A percentile compares a stretch with the other conserved stretches of the same genome.
phyloP scores from a whole-genome alignment of 306 rosid species.

The Rosa multiflora region DNA sequence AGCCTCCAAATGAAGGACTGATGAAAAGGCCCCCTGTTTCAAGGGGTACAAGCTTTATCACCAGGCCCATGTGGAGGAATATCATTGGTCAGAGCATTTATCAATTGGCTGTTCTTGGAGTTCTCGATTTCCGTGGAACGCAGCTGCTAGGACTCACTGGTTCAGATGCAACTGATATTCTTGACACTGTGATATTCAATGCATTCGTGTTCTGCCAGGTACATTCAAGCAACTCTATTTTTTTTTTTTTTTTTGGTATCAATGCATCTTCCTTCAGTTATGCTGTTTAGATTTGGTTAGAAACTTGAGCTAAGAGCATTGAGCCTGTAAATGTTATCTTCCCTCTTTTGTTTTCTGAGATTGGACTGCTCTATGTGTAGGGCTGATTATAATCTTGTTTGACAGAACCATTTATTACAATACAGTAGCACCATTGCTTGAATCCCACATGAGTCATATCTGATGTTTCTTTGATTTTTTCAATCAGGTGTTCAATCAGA shows the following conservation, averaged over 20 bases:
- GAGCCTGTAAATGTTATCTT: background rate
- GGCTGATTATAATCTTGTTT: background rate
- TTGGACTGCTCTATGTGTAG: background rate
- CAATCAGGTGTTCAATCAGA: constrained; percentile 83
- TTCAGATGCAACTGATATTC: constrained; percentile 56
- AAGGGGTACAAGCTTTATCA: constrained; percentile 68
- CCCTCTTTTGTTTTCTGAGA: background rate
- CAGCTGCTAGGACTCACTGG: constrained; percentile 63
- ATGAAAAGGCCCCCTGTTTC: constrained; percentile 70
- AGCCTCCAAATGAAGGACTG: constrained; percentile 85
- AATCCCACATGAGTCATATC: background rate
- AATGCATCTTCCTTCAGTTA: background rate
- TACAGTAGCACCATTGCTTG: background rate
- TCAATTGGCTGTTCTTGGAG: constrained; percentile 65
- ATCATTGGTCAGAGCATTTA: constrained; percentile 91
- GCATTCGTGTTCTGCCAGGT: constrained; percentile 97
- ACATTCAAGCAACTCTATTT: background rate
- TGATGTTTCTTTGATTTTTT: constrained; percentile 23
- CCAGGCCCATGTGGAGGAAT: constrained; percentile 94
- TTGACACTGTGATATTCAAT: constrained; percentile 87
- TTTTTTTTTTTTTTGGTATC: background rate
- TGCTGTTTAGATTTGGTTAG: background rate
- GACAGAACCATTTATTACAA: background rate
- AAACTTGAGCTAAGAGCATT: background rate
- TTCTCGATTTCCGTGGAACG: constrained; percentile 68